Evolutionary conservation across 192 early-diverging fungal species (phyloP).

Genomic region (Podila horticola): DNA sequence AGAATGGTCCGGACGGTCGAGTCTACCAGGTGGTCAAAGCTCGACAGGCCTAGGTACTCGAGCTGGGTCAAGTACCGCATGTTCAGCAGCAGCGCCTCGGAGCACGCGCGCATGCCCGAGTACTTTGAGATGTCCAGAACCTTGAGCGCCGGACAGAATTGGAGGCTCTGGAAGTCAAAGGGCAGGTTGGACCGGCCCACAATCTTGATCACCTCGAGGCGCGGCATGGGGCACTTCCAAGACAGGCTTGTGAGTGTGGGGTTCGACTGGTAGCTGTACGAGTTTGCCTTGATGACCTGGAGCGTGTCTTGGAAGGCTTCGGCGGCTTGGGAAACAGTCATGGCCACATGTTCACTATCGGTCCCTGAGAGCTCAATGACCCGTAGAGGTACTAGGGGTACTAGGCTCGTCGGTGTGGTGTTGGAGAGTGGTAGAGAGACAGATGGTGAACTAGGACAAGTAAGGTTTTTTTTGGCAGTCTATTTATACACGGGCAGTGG

Average conservation of each 20-base stretch:
- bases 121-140: conserved; percentile 46
- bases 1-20: conserved; percentile 40
- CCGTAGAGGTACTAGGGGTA: conserved; percentile 16
- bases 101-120: conserved; percentile 39
- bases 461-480: background rate
- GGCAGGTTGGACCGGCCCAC: conserved; percentile 47
- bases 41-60: conserved; percentile 44
- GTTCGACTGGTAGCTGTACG: conserved; percentile 23
- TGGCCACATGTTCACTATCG: conserved; percentile 39
- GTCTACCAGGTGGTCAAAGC: conserved; percentile 48
- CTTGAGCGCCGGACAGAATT: conserved; percentile 37
- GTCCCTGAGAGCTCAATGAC: conserved; percentile 35
- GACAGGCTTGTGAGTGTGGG: conserved; percentile 9
- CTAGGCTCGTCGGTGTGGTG: background rate
- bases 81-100: conserved; percentile 29
- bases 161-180: conserved; percentile 39
- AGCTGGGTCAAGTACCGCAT: conserved; percentile 33
- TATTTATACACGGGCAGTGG: no score
- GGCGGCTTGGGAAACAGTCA: conserved; percentile 41
- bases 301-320: conserved; percentile 48
- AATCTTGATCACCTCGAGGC: conserved; percentile 27
- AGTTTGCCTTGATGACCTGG: conserved; percentile 50
- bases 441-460: conserved; percentile 4
- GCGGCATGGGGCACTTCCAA: conserved; percentile 29
- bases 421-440: background rate